Percentiles rank a stretch among this genome's conserved stretches.
Evolutionary conservation across 2,329 filamentous ascomycete species (phyloP).

Genomic region (Neonectria neomacrospora): DNA sequence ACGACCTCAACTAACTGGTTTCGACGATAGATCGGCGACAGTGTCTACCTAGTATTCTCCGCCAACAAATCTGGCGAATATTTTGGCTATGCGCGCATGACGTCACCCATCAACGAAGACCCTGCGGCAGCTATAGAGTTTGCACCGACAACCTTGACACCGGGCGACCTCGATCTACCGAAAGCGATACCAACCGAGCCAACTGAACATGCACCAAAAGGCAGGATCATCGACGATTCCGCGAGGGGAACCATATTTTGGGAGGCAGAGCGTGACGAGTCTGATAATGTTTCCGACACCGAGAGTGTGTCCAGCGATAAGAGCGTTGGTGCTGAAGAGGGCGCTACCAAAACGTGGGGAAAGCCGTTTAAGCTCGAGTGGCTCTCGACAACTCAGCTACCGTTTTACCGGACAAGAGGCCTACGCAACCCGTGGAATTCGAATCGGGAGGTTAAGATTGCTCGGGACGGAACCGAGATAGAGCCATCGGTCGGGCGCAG

Average conservation of each 20-base stretch:
- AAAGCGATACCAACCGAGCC: conserved; percentile 83
- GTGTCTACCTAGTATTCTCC: conserved; percentile 93
- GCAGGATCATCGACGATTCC: conserved; percentile 91
- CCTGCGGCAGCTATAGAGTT: conserved; percentile 76
- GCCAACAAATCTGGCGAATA: conserved; percentile 98
- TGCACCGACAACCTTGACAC: conserved; percentile 70
- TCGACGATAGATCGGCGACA: conserved; percentile 72
- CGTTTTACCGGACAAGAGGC: conserved; percentile 89
- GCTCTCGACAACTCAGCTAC: conserved; percentile 83
- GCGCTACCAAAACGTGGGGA: conserved; percentile 76
- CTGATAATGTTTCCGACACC: conserved; percentile 58
- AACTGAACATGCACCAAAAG: conserved; percentile 81
- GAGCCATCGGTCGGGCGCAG: conserved; percentile 83
- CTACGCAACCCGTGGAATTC: conserved; percentile 95
- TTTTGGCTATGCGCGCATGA: conserved; percentile 94
- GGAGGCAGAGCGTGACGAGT: conserved; percentile 78
- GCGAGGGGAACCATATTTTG: conserved; percentile 96
- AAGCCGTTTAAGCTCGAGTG: conserved; percentile 93
- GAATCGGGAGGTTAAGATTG: conserved; percentile 95
- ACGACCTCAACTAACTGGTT: conserved; percentile 11
- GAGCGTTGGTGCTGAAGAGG: conserved; percentile 57
- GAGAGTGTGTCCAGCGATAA: conserved; percentile 52
- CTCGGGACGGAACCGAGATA: conserved; percentile 91
- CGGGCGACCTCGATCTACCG: conserved; percentile 73
- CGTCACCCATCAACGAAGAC: conserved; percentile 83